These are phyloP conservation scores for Fusarium circinatum DNA, from an alignment of 2,329 filamentous ascomycete species.

Conservation along the genomic window DNA sequence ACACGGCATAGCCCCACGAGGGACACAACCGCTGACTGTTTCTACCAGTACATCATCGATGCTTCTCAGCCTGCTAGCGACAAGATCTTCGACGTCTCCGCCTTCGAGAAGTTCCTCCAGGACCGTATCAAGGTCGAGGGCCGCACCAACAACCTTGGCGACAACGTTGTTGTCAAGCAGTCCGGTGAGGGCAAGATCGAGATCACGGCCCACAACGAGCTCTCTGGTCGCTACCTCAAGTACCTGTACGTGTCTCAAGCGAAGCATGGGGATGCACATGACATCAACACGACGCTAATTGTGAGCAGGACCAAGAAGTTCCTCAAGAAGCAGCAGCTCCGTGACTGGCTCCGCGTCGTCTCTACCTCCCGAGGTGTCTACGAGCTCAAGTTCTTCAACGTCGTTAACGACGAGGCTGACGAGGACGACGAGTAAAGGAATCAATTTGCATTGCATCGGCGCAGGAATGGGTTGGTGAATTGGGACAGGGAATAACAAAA, in stretches of 20 bases:
- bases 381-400: conserved; percentile 99
- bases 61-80: conserved; percentile 97
- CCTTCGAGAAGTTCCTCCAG: conserved; percentile 99
- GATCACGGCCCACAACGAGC: conserved; percentile 96
- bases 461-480: conserved; percentile 47
- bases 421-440: conserved; percentile 95
- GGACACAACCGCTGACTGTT: conserved; percentile 26
- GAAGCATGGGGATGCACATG: neutral
- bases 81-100: conserved; percentile 99
- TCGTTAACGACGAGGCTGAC: conserved; percentile 96
- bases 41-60: conserved; percentile 93
- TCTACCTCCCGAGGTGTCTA: conserved; percentile 98
- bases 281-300: conserved; percentile 4
- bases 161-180: conserved; percentile 89
- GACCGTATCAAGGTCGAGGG: conserved; percentile 99
- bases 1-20: neutral
- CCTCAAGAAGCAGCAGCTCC: conserved; percentile 99
- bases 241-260: conserved; percentile 79
- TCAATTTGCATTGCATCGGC: conserved; percentile 41
- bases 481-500: conserved; percentile 43
- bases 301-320: conserved; percentile 94
- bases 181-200: conserved; percentile 97
- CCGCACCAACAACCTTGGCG: conserved; percentile 97
- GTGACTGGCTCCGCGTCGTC: conserved; percentile 99
- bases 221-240: conserved; percentile 99